These are phyloP conservation scores for Haplosporangium sp. DNA, from an alignment of 371 early-diverging fungal genomes.

Conservation along the genomic window DNA sequence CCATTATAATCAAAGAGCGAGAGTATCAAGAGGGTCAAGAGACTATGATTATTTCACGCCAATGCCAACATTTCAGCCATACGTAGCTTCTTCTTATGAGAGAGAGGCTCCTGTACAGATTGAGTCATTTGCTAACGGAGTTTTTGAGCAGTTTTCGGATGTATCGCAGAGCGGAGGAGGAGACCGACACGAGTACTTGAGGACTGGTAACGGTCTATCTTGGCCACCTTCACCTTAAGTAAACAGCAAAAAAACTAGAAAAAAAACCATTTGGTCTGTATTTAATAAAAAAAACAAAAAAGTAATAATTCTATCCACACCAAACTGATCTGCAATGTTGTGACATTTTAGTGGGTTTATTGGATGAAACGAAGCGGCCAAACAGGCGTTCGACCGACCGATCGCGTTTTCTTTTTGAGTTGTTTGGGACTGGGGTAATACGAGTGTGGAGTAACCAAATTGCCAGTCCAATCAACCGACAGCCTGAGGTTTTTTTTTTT, in stretches of 20 bases:
- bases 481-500: not conserved
- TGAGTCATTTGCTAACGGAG: not conserved
- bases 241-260: not conserved
- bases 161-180: conserved; percentile 38
- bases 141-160: conserved; percentile 10
- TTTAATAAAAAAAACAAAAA: no score
- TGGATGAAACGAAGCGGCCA: conserved; percentile 8
- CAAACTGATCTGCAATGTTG: no score
- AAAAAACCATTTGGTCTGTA: no score
- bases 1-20: not conserved
- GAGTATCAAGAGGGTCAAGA: not conserved
- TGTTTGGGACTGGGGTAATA: not conserved
- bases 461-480: no score
- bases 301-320: no score
- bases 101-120: no score
- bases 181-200: conserved; percentile 28
- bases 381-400: conserved; percentile 41
- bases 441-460: not conserved
- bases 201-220: conserved; percentile 10
- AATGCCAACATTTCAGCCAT: no score
- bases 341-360: not conserved
- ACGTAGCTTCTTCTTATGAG: conserved; percentile 18
- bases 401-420: conserved; percentile 12
- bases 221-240: conserved; percentile 16
- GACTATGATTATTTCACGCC: not conserved